Percentiles rank a stretch among this genome's conserved stretches.
Evolutionary conservation across 148 eudicot species (phyloP).

Genomic region (Cornus controversa): DNA sequence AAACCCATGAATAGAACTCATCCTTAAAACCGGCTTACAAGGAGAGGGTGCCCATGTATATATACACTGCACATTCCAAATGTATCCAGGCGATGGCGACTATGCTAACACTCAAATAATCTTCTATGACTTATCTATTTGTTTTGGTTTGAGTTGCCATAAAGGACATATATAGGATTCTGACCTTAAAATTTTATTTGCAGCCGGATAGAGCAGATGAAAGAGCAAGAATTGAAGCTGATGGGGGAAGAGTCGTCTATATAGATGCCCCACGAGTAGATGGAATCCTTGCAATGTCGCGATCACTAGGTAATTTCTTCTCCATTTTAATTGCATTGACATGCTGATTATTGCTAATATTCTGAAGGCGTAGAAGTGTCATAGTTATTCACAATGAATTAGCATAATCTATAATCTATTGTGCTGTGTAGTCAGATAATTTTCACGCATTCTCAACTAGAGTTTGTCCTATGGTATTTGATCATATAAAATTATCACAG

Average conservation of each 20-base stretch:
- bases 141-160: too few relatives aligned
- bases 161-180: too few relatives aligned
- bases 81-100: too few relatives aligned
- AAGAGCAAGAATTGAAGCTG: constrained; percentile 42
- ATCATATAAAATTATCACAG: background rate
- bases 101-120: too few relatives aligned
- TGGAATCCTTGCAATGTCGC: constrained; percentile 49
- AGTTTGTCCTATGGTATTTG: background rate
- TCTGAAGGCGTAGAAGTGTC: background rate
- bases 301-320: constrained; percentile 36
- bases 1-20: too few relatives aligned
- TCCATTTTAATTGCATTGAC: background rate
- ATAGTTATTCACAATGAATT: background rate
- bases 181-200: constrained; percentile 1
- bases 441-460: background rate
- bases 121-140: too few relatives aligned
- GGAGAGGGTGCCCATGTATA: too few relatives aligned
- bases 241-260: constrained; percentile 36
- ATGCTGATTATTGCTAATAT: background rate
- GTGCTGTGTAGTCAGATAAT: background rate
- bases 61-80: too few relatives aligned
- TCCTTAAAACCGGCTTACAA: too few relatives aligned
- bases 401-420: background rate
- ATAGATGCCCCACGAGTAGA: constrained; percentile 41
- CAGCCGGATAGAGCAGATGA: constrained; percentile 53